Base-by-base conservation (phyloP, 345 rosid genomes). In the Salix suchowensis region DNA sequence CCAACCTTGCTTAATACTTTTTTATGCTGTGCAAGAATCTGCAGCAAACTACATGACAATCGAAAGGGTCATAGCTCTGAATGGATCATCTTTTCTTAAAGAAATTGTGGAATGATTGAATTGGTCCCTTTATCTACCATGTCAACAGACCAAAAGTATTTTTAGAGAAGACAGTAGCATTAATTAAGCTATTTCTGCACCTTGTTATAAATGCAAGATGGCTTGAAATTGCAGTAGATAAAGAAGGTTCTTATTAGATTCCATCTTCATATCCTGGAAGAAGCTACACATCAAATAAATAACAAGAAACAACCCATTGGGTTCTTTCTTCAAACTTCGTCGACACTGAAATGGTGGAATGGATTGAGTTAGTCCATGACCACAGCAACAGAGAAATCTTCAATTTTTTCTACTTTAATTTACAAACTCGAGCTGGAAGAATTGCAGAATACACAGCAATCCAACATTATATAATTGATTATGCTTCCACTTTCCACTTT, bases 371-470 rank as follows among this genome's bases (percentile, higher is more conserved):
- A 26, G 82, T 77, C 79, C 77, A 71, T 54, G 7, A 42, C 70
- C 75, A 61, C 39, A 62, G 1, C 54, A n/a, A 11, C 18, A 26
- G 15, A 26, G 32, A 13, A 48, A 39, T 10, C 62, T 72, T 39
- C n/a, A 67, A 19, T 42, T 46, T 40, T 58, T 58, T 12, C 54
- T 46, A 68, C 15, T 19, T 46, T 30, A 39, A 74, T 79, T 66
- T 68, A 81, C 82, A 84, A 67, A 34, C 58, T 80, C 23, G 74
- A 70, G 6, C 32, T 65, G 11, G 92, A 84, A 78, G 80, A 81
- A 79, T 91, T 91, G 83, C 93, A 90, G 80, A 89, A 90, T 69
- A 95, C 79, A 75, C 97, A 95, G 52, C 81, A 86, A 74, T 86
- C 88, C 40, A 83, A 71, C 77, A 87, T 78, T 18, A 96, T 70